Evolutionary conservation across 805 yeast genomes (phyloP).

Genomic region (Barnettozyma vustinii): DNA sequence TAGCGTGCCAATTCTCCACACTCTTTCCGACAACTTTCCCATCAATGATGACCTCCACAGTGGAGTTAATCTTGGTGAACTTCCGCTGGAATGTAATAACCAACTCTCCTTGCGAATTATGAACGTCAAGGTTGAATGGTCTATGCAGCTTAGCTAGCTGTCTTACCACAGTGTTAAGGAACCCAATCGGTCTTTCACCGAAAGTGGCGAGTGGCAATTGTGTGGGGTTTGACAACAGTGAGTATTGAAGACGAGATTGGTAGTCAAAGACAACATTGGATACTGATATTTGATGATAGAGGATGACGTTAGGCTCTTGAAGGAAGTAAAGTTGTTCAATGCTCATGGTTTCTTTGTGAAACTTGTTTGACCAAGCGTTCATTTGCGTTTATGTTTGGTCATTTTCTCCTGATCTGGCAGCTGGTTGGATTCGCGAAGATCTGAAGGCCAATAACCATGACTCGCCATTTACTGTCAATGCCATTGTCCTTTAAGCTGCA

Average conservation of each 20-base stretch:
- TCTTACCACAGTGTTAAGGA: background rate
- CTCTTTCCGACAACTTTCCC: conserved; percentile 2
- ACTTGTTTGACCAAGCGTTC: too few relatives aligned
- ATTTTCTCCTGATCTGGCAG: too few relatives aligned
- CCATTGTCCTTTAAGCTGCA: too few relatives aligned
- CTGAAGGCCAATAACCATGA: too few relatives aligned
- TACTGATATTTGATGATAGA: background rate
- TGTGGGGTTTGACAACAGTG: background rate
- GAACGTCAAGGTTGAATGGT: conserved; percentile 1
- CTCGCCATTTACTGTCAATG: too few relatives aligned
- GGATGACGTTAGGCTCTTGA: background rate
- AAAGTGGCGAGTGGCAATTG: background rate
- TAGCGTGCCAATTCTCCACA: conserved; percentile 1
- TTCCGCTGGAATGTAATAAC: background rate
- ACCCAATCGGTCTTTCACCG: background rate
- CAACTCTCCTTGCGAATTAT: background rate
- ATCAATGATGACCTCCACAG: background rate
- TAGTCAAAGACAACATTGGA: background rate
- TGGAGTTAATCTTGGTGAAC: conserved; percentile 1
- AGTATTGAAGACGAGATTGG: background rate
- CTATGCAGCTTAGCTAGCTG: background rate
- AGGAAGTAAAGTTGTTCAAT: background rate
- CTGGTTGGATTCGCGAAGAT: too few relatives aligned
- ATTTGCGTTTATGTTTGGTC: too few relatives aligned
- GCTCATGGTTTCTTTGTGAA: background rate